A percentile compares a stretch with the other conserved stretches of the same genome.
Conservation (phyloP, 305 asterid genomes). For the Lippia alba region DNA sequence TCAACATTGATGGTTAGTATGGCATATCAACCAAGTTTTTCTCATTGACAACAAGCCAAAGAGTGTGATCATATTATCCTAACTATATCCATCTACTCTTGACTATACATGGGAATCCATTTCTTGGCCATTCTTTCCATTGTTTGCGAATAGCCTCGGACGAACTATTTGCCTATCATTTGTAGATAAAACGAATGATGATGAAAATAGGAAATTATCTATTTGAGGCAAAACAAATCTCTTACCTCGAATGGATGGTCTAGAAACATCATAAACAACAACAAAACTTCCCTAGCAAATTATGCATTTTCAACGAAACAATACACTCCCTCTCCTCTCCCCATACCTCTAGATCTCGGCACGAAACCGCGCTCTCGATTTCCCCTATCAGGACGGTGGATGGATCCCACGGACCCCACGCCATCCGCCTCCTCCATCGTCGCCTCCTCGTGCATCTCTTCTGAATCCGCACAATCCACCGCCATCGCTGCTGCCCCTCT, state of each 20-base stretch:
- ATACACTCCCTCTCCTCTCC: constrained; percentile 14
- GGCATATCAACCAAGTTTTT: too few relatives aligned
- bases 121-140: neutral
- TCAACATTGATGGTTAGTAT: too few relatives aligned
- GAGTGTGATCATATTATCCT: neutral
- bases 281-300: constrained; percentile 34
- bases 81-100: neutral
- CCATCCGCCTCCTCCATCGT: constrained; percentile 54
- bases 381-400: constrained; percentile 37
- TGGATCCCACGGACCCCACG: constrained; percentile 48
- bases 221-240: constrained; percentile 37
- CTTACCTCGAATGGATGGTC: constrained; percentile 40
- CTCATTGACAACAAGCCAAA: neutral
- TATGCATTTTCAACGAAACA: constrained; percentile 44
- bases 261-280: constrained; percentile 35
- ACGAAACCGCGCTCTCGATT: constrained; percentile 27
- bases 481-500: constrained; percentile 34
- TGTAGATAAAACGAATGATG: neutral
- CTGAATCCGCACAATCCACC: constrained; percentile 37
- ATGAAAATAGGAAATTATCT: constrained; percentile 16
- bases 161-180: too few relatives aligned
- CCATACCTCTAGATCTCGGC: constrained; percentile 24
- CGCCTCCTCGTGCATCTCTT: constrained; percentile 45
- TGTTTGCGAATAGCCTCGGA: neutral
- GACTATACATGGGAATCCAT: neutral